Evolutionary conservation across 1,284 basidiomycete genomes (phyloP).

Genomic region (Boletellus deceptivus): DNA sequence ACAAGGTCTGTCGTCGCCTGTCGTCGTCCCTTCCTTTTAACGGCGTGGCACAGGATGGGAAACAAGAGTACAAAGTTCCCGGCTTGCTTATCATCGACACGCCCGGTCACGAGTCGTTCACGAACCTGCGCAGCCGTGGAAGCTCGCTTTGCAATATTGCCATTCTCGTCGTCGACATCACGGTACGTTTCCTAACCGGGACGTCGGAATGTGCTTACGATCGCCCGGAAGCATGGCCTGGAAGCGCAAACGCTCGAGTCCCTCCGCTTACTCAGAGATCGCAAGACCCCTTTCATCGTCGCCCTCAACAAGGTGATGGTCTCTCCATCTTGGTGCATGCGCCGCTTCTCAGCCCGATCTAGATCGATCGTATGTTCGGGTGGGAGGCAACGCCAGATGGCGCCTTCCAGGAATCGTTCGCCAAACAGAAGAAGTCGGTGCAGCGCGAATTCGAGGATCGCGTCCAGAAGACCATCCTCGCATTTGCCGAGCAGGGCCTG

Average conservation of each 20-base stretch:
- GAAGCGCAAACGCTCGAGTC: slow-evolving; percentile 98
- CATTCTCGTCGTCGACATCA: slow-evolving; percentile 98
- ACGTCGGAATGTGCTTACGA: slow-evolving; percentile 14
- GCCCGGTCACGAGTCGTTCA: slow-evolving; percentile 99
- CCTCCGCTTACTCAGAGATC: slow-evolving; percentile 86
- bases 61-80: slow-evolving; percentile 94
- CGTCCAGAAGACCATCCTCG: slow-evolving; percentile 80
- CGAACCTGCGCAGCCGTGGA: slow-evolving; percentile 94
- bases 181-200: slow-evolving; percentile 50
- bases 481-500: slow-evolving; percentile 96
- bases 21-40: slow-evolving; percentile 3
- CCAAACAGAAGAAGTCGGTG: slow-evolving; percentile 80
- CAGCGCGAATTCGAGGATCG: slow-evolving; percentile 95
- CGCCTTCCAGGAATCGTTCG: slow-evolving; percentile 89
- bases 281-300: slow-evolving; percentile 99
- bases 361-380: slow-evolving; percentile 97
- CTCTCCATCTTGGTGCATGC: slow-evolving; percentile 2
- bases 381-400: slow-evolving; percentile 93
- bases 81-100: slow-evolving; percentile 98
- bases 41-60: slow-evolving; percentile 54
- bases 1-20: slow-evolving; percentile 54
- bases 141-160: slow-evolving; percentile 99
- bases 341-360: slow-evolving; percentile 13
- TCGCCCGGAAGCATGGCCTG: slow-evolving; percentile 77
- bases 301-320: slow-evolving; percentile 89